A percentile compares a stretch with the other conserved stretches of the same genome.
These are phyloP conservation scores for Linnemannia elongata DNA, from an alignment of 192 early-diverging fungal genomes.

Conservation along the genomic window DNA sequence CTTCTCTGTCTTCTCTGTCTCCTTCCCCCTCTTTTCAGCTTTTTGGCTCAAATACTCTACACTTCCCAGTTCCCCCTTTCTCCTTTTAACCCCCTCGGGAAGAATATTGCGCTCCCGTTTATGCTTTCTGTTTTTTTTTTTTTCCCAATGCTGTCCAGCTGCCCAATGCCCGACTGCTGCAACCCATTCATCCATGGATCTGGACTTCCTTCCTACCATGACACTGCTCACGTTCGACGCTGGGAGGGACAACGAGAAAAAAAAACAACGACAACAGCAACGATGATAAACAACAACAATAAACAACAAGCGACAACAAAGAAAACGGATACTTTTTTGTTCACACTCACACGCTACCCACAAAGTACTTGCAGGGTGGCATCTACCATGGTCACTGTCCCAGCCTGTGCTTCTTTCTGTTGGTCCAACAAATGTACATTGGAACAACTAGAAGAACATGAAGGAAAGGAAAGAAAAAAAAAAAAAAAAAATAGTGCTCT, in stretches of 20 bases:
- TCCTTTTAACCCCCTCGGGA: not conserved
- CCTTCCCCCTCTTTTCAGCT: not conserved
- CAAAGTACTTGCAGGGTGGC: not conserved
- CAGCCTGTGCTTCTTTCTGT: not conserved
- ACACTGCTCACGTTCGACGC: not conserved
- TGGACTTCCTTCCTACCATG: not conserved
- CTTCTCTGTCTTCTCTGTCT: not conserved
- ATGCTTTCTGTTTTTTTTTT: not conserved
- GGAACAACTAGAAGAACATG: not conserved
- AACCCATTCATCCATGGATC: not conserved
- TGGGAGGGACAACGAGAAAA: not conserved
- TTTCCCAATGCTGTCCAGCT: constrained; percentile 5
- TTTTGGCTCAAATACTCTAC: no score
- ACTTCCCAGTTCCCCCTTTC: not conserved
- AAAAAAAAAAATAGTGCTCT: not conserved
- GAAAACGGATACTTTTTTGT: not conserved
- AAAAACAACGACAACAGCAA: not conserved
- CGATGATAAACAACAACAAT: not conserved
- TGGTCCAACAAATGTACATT: not conserved
- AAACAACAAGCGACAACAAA: not conserved
- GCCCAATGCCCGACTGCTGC: not conserved
- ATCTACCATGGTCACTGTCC: not conserved
- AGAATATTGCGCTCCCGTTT: constrained; percentile 1
- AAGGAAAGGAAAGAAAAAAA: not conserved
- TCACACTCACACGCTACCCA: not conserved